These are phyloP conservation scores for Claviceps humidiphila DNA, from an alignment of 2,329 filamentous ascomycete species.

Conservation along the genomic window DNA sequence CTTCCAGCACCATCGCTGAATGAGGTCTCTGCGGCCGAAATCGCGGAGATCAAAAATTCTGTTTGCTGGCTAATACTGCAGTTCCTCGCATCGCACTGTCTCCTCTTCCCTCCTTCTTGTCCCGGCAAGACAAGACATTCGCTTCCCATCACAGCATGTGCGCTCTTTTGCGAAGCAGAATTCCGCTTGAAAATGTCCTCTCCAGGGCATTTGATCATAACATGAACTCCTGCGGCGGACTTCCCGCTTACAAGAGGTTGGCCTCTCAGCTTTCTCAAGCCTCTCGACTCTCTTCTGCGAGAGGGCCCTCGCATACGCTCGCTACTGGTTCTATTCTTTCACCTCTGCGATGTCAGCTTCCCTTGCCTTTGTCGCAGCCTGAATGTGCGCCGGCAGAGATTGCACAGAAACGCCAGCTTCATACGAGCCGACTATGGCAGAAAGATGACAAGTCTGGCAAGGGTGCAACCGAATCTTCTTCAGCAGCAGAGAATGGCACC, in stretches of 20 bases:
- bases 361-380: constrained; percentile 19
- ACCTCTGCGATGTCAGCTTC: constrained; percentile 32
- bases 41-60: constrained; percentile 26
- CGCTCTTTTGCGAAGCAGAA: constrained; percentile 30
- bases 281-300: constrained; percentile 14
- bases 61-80: constrained; percentile 19
- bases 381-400: constrained; percentile 19
- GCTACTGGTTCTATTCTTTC: constrained; percentile 18
- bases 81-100: not conserved
- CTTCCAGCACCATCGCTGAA: not conserved
- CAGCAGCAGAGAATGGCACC: constrained; percentile 13
- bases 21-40: constrained; percentile 20
- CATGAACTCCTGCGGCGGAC: constrained; percentile 26
- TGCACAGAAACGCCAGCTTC: constrained; percentile 19
- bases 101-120: constrained; percentile 12
- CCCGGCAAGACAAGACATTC: constrained; percentile 14
- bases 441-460: constrained; percentile 23
- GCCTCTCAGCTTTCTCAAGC: constrained; percentile 21
- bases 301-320: constrained; percentile 14
- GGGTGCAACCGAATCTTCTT: constrained; percentile 8
- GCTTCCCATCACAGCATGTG: constrained; percentile 27
- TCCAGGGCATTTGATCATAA: constrained; percentile 26
- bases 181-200: constrained; percentile 27
- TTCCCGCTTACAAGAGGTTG: constrained; percentile 36
- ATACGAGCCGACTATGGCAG: constrained; percentile 17